These are phyloP conservation scores for Cinchona pubescens DNA, from an alignment of 257 asterid genomes.

Conservation along the genomic window DNA sequence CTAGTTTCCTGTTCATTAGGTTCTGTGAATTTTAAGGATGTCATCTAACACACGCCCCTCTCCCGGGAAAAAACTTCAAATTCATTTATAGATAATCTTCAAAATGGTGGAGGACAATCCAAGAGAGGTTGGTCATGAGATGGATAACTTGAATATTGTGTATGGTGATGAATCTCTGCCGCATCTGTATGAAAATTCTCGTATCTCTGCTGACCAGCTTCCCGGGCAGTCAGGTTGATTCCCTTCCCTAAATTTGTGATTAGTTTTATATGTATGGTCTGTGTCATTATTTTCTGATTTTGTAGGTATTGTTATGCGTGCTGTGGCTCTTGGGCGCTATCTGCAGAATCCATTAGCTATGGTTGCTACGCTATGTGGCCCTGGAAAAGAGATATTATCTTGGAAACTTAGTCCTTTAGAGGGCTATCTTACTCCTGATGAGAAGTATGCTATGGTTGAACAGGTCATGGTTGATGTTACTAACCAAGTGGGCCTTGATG, in stretches of 20 bases:
- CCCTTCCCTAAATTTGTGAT: constrained; percentile 6
- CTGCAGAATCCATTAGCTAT: constrained; percentile 93
- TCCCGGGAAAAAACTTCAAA: not conserved
- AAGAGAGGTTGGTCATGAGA: constrained; percentile 92
- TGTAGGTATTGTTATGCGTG: constrained; percentile 86
- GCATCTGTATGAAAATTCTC: constrained; percentile 89
- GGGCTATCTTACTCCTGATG: constrained; percentile 88
- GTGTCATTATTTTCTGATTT: constrained; percentile 3
- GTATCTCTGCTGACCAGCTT: constrained; percentile 86
- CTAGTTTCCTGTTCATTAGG: not conserved
- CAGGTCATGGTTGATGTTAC: constrained; percentile 93
- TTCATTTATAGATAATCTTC: constrained; percentile 64
- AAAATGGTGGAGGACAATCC: constrained; percentile 99
- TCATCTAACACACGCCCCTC: not conserved
- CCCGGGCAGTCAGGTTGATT: constrained; percentile 83
- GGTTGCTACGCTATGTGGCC: constrained; percentile 91
- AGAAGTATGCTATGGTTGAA: constrained; percentile 82
- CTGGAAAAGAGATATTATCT: constrained; percentile 84
- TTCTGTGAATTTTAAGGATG: not conserved
- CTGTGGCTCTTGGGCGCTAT: constrained; percentile 90
- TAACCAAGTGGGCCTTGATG: constrained; percentile 90
- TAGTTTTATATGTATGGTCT: not conserved
- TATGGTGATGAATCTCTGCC: constrained; percentile 97
- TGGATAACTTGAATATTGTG: constrained; percentile 85
- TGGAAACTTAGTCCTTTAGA: constrained; percentile 89